Evolutionary conservation across 805 yeast species (phyloP).

Genomic region (Ogataea methanolica): DNA sequence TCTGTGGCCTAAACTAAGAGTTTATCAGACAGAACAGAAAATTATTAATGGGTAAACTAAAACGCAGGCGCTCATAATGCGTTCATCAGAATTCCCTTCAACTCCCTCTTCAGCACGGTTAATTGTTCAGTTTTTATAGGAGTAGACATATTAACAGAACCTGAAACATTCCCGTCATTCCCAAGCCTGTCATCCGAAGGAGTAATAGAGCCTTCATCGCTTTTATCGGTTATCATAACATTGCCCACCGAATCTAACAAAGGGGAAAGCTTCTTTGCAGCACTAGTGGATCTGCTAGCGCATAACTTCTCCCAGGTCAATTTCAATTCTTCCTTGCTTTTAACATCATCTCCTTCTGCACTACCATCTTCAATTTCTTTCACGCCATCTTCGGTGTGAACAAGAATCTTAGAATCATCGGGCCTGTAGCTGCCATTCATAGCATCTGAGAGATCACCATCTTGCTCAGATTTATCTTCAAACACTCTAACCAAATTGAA

Average conservation of each 20-base stretch:
- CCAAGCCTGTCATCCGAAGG: constrained; percentile 2
- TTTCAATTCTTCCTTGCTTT: constrained; percentile 15
- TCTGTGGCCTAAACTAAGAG: not conserved
- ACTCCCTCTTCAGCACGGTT: constrained; percentile 13
- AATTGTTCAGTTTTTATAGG: constrained; percentile 16
- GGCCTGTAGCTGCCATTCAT: not conserved
- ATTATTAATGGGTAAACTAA: not conserved
- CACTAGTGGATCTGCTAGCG: constrained; percentile 2
- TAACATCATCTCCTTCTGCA: constrained; percentile 6
- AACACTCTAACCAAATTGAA: constrained; percentile 23
- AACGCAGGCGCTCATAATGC: not conserved
- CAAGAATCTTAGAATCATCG: constrained; percentile 1
- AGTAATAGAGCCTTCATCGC: not conserved
- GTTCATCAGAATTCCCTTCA: constrained; percentile 15
- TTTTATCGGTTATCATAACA: not conserved
- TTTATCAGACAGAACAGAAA: not conserved
- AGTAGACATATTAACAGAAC: constrained; percentile 14
- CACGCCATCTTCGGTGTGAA: constrained; percentile 13
- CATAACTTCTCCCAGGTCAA: constrained; percentile 15
- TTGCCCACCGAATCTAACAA: not conserved
- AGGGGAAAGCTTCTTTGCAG: not conserved
- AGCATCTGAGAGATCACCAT: not conserved
- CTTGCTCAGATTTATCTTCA: constrained; percentile 7
- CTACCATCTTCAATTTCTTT: constrained; percentile 6
- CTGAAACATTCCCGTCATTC: constrained; percentile 4